Evolutionary conservation across 352 stramenopile genomes (phyloP).

Genomic region (Phytophthora melonis): DNA sequence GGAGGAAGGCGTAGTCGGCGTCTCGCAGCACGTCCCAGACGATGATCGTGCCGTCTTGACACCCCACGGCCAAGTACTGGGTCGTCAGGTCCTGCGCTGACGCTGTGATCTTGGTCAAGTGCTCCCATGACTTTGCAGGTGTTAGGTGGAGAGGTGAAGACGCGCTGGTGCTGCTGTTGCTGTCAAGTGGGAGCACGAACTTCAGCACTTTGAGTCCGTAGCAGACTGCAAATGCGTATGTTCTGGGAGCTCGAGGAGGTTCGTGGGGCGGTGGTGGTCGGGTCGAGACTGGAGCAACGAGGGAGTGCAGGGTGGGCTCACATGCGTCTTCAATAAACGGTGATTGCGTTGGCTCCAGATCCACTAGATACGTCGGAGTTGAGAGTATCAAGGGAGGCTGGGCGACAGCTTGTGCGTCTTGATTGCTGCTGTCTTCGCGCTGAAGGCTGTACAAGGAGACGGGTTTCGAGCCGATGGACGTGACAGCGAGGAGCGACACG

Average conservation of each 20-base stretch:
- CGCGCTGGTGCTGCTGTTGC: background rate
- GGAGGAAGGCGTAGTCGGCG: slow-evolving; percentile 47
- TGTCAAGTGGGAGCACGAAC: slow-evolving; percentile 27
- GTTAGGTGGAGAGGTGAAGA: slow-evolving; percentile 3
- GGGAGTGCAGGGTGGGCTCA: slow-evolving; percentile 32
- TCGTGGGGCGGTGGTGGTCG: background rate
- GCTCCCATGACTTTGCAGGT: slow-evolving; percentile 38
- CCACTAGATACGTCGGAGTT: slow-evolving; percentile 24
- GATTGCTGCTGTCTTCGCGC: background rate
- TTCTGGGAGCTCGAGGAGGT: slow-evolving; percentile 4
- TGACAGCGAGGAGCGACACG: slow-evolving; percentile 35
- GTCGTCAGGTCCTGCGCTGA: slow-evolving; percentile 54
- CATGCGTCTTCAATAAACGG: slow-evolving; percentile 5
- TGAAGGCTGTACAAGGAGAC: slow-evolving; percentile 23
- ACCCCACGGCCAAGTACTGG: slow-evolving; percentile 55
- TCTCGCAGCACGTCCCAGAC: slow-evolving; percentile 70
- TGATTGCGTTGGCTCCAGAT: slow-evolving; percentile 22
- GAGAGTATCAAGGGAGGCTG: background rate
- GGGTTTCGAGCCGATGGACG: slow-evolving; percentile 1
- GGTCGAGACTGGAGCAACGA: slow-evolving; percentile 24
- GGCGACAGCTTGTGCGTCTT: background rate
- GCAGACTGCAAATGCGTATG: slow-evolving; percentile 51
- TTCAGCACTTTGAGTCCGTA: slow-evolving; percentile 46
- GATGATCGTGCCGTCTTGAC: slow-evolving; percentile 53
- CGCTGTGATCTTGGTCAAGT: slow-evolving; percentile 50